Percentiles rank a stretch among this genome's conserved stretches.
Conservation (phyloP, 371 early-diverging fungal genomes). For the Batrachochytrium dendrobatidis region DNA sequence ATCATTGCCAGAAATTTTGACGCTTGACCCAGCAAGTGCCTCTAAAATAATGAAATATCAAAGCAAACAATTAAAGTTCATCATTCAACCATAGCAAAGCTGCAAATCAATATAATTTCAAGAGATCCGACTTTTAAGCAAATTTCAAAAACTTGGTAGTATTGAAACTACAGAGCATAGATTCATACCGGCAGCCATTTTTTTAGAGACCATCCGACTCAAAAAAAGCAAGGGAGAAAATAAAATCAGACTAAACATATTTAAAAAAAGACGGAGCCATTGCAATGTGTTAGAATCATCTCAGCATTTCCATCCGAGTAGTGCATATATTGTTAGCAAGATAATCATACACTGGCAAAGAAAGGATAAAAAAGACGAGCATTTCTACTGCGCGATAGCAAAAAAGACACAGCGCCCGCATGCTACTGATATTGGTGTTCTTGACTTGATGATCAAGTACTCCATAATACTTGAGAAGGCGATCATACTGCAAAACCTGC, state of each 20-base stretch:
- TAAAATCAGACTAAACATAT: too few species aligned
- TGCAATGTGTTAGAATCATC: too few species aligned
- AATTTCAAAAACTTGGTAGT: not conserved
- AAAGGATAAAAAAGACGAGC: constrained; percentile 59
- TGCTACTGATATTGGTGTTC: constrained; percentile 59
- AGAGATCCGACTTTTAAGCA: not conserved
- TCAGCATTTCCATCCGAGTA: constrained; percentile 1
- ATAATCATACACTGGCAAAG: constrained; percentile 73
- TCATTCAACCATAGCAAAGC: not conserved
- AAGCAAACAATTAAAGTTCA: constrained; percentile 2
- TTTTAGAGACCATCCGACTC: constrained; percentile 62
- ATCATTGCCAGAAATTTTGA: constrained; percentile 89
- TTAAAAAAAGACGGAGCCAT: too few species aligned
- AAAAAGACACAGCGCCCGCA: constrained; percentile 65
- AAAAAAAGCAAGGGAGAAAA: constrained; percentile 72
- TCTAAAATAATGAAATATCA: constrained; percentile 42
- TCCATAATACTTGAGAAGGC: constrained; percentile 80
- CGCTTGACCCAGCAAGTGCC: constrained; percentile 79
- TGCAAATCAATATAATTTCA: not conserved
- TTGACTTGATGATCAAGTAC: constrained; percentile 94
- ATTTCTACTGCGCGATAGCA: constrained; percentile 58
- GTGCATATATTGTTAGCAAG: not conserved
- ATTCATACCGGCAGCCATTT: constrained; percentile 57
- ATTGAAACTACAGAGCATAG: constrained; percentile 1
- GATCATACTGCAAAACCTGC: constrained; percentile 75